Conservation (phyloP, 2,329 filamentous ascomycete species). For the Apiospora hydei region DNA sequence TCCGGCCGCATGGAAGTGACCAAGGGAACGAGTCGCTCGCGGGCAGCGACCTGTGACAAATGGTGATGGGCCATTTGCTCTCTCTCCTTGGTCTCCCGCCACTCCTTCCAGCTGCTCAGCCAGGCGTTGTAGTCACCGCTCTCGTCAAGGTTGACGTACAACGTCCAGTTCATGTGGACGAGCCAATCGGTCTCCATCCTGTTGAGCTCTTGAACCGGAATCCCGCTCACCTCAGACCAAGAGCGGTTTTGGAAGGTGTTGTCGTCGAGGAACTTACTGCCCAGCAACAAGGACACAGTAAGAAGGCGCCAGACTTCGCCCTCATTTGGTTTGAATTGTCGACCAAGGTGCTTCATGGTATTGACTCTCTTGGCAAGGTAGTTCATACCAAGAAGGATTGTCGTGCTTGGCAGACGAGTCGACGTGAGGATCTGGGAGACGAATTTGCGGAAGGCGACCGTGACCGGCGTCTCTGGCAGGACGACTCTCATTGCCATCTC, state of each 20-base stretch:
- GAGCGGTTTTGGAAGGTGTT: conserved; percentile 98
- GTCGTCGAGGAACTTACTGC: conserved; percentile 95
- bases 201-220: conserved; percentile 84
- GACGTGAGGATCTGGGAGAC: conserved; percentile 90
- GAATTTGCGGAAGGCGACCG: conserved; percentile 86
- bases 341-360: conserved; percentile 64
- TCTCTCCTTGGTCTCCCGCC: conserved; percentile 61
- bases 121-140: conserved; percentile 74
- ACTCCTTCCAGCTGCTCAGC: conserved; percentile 67
- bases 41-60: conserved; percentile 49
- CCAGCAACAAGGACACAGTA: conserved; percentile 83
- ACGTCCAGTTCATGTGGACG: conserved; percentile 78
- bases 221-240: conserved; percentile 94
- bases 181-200: conserved; percentile 89
- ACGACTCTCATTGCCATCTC: conserved; percentile 78
- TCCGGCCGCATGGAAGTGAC: conserved; percentile 57
- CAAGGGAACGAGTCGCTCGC: conserved; percentile 58
- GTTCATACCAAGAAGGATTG: conserved; percentile 88
- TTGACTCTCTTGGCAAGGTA: conserved; percentile 87
- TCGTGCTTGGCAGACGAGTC: conserved; percentile 87
- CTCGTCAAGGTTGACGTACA: conserved; percentile 84
- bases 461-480: conserved; percentile 60
- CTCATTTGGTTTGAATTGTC: conserved; percentile 64
- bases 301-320: conserved; percentile 87
- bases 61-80: conserved; percentile 34